Evolutionary conservation across 2,329 filamentous ascomycete species (phyloP).

Genomic region (Verticillium dahliae): DNA sequence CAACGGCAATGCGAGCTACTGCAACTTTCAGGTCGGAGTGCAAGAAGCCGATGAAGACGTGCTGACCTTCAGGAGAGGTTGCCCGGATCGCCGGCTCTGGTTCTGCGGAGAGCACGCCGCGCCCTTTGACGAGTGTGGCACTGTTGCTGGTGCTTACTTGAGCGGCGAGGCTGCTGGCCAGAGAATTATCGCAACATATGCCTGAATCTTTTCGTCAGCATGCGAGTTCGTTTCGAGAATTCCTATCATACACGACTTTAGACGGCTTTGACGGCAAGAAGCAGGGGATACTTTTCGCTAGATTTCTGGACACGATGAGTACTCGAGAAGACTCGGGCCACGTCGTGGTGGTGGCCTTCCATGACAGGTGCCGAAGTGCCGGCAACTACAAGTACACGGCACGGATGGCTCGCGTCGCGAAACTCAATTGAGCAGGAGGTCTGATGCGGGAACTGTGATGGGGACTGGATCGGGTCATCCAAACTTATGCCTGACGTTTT

Average conservation of each 20-base stretch:
- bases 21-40: conserved; percentile 55
- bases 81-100: conserved; percentile 53
- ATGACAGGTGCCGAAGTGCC: no score
- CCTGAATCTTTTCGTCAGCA: neutral
- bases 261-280: no score
- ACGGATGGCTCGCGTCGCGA: neutral
- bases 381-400: no score
- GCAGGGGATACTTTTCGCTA: no score
- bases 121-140: conserved; percentile 2
- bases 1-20: conserved; percentile 61
- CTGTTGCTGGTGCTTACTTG: neutral
- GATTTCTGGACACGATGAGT: no score
- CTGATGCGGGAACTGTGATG: neutral
- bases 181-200: neutral
- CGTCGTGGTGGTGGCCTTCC: no score
- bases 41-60: conserved; percentile 51
- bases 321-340: no score
- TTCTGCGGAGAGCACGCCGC: conserved; percentile 59
- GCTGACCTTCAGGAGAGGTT: conserved; percentile 37
- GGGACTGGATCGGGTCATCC: neutral
- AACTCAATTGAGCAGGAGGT: neutral
- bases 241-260: no score
- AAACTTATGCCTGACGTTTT: neutral
- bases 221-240: no score
- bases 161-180: neutral